Evolutionary conservation across 305 asterid species (phyloP).

Genomic region (Fraxinus nigra): DNA sequence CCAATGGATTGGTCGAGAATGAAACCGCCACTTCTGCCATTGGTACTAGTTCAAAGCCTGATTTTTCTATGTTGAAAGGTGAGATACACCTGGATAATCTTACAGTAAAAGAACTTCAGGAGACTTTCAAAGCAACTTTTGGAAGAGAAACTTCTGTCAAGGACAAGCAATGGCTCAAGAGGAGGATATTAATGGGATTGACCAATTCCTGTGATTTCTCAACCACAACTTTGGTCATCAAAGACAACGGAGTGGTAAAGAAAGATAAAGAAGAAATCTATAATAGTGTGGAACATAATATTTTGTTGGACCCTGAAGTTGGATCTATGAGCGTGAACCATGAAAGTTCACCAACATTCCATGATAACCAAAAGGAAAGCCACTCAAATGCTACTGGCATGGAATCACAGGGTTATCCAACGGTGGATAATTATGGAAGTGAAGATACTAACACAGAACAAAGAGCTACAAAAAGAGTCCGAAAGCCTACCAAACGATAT

Average conservation of each 20-base stretch:
- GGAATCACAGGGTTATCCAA: conserved; percentile 26
- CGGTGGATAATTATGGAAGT: conserved; percentile 37
- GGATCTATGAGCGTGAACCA: conserved; percentile 33
- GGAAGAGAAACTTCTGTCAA: conserved; percentile 95
- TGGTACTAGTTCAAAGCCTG: conserved; percentile 53
- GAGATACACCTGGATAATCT: conserved; percentile 74
- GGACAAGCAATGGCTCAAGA: conserved; percentile 94
- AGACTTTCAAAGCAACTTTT: conserved; percentile 85
- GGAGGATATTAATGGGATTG: conserved; percentile 93
- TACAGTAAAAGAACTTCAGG: conserved; percentile 87
- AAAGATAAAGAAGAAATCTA: conserved; percentile 41
- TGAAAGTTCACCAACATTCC: conserved; percentile 30
- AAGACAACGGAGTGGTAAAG: conserved; percentile 56
- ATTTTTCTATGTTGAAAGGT: conserved; percentile 83
- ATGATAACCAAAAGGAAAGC: conserved; percentile 33
- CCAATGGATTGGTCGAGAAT: conserved; percentile 37
- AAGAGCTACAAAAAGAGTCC: conserved; percentile 72
- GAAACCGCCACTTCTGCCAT: conserved; percentile 37
- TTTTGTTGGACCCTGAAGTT: conserved; percentile 44
- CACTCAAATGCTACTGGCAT: conserved; percentile 33
- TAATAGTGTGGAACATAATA: conserved; percentile 32
- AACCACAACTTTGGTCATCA: conserved; percentile 55
- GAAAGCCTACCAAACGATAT: conserved; percentile 88
- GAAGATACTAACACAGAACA: conserved; percentile 51
- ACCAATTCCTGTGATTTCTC: conserved; percentile 88